Conservation (phyloP, 2,329 filamentous ascomycete species). For the Cercospora brassicicola region DNA sequence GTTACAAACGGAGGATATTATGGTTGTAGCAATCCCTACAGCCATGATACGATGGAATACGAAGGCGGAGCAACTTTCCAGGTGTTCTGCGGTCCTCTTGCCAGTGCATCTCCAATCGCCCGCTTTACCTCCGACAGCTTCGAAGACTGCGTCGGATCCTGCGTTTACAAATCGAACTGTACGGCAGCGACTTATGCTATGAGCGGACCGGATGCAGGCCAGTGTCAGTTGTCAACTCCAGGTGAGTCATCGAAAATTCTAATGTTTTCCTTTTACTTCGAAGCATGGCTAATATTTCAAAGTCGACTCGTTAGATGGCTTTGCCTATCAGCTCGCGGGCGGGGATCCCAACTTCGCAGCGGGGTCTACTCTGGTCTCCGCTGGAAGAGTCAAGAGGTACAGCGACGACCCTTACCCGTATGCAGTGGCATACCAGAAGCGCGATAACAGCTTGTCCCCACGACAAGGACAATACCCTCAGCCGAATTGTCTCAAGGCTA, state of each 20-base stretch:
- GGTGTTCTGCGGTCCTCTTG: not conserved
- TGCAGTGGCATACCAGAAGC: not conserved
- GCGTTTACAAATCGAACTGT: not conserved
- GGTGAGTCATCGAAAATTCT: no score
- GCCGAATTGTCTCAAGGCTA: not conserved
- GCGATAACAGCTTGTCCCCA: not conserved
- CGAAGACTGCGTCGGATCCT: not conserved
- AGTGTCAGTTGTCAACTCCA: not conserved
- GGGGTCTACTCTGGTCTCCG: no score
- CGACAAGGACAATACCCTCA: not conserved
- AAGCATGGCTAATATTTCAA: no score
- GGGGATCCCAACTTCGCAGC: not conserved
- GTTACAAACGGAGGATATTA: no score
- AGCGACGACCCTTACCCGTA: not conserved
- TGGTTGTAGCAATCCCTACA: no score
- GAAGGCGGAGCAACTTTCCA: not conserved
- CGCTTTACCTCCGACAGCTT: no score
- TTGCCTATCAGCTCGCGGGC: no score
- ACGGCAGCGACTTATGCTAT: not conserved
- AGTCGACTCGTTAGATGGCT: no score
- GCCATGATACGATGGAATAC: no score
- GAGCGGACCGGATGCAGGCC: not conserved
- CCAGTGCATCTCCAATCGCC: no score
- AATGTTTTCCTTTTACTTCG: no score
- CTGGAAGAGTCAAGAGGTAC: not conserved